A percentile compares a stretch with the other conserved stretches of the same genome.
These are phyloP conservation scores for Biscutella laevigata DNA, from an alignment of 441 rosid species.

Conservation along the genomic window DNA sequence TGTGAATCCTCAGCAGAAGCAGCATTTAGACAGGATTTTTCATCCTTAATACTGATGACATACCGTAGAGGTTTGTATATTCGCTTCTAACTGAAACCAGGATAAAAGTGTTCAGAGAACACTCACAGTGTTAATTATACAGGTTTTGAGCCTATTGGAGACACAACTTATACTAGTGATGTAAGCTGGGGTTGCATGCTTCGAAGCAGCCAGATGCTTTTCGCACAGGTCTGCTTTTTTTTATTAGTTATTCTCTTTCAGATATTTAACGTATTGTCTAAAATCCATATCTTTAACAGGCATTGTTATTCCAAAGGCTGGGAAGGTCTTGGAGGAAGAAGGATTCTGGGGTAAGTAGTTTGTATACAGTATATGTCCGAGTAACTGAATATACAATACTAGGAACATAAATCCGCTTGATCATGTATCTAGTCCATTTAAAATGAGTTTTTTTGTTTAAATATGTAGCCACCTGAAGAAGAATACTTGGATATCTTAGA, in stretches of 20 bases:
- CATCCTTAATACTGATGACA: slow-evolving; percentile 67
- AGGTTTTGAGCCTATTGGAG: slow-evolving; percentile 78
- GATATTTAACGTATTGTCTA: background rate
- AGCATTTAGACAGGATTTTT: slow-evolving; percentile 53
- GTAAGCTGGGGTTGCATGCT: slow-evolving; percentile 96
- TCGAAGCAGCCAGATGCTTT: slow-evolving; percentile 93
- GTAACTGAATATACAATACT: slow-evolving; percentile 38
- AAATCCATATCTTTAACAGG: slow-evolving; percentile 36
- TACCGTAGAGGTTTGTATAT: slow-evolving; percentile 68
- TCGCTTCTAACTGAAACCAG: background rate
- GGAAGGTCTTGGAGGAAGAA: slow-evolving; percentile 87
- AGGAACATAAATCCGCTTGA: background rate
- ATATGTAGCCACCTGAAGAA: slow-evolving; percentile 56
- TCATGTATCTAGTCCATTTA: slow-evolving; percentile 16
- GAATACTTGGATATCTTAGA: slow-evolving; percentile 65
- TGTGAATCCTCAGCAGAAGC: slow-evolving; percentile 35
- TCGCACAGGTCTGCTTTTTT: slow-evolving; percentile 76
- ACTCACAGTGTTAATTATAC: slow-evolving; percentile 14
- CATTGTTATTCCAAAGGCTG: slow-evolving; percentile 60
- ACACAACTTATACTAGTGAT: slow-evolving; percentile 69
- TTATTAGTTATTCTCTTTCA: too few relatives aligned
- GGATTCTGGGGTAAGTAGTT: slow-evolving; percentile 35
- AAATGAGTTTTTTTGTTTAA: slow-evolving; percentile 58
- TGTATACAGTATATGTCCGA: background rate
- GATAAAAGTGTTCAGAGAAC: background rate